Base-by-base conservation (phyloP, 2,329 filamentous ascomycete species). In the Microdochium trichocladiopsis region DNA sequence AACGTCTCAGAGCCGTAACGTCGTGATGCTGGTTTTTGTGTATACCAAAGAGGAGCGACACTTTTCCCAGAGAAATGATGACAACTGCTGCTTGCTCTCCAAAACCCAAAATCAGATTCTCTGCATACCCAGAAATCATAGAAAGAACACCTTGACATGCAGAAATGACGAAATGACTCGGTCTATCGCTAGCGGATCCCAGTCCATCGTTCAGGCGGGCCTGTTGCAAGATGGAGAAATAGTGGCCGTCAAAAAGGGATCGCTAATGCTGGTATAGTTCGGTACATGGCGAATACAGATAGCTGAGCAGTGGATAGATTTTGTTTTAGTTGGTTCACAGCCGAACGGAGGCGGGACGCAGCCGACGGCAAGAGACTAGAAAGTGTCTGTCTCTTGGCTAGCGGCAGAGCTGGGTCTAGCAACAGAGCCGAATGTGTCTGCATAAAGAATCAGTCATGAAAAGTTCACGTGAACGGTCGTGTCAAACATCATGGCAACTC, bases 301-400 rank as follows among this genome's bases (percentile, higher is more conserved):
- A 31, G 28, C 28, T 31, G 28, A 31, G 8, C 28, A 31, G 14
- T 31, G 28, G 14, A 31, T 31, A 31, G 28, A 31, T 8, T 14
- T 14, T 8, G 28, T 31, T 8, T 31, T 45, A 21, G 41, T 11
- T 45, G 41, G 18, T 11, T 12, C 5, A 8, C 41, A 22, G 6
- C 11, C 22, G 18, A 3, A 12, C n/a, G 3, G 41, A 16, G 10
- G n/a, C 36, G 10, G n/a, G 36, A n/a, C n/a, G n/a, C n/a, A n/a
- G n/a, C n/a, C 14, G 22, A 9, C 9, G 21, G 9, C 6, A 22
- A 5, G 4, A 22, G 14, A 18, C 69, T 73, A 80, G 61, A 79
- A 80, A 48, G 75, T 79, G 60, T 80, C 77, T 28, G 74, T 76
- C 54, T 80, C 77, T 56, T 78, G 73, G 57, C 75, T 78, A 22